Evolutionary conservation across 441 rosid species (phyloP), one percentile per base, ranked within the genome.

Genomic region (Brassica hybrid): DNA sequence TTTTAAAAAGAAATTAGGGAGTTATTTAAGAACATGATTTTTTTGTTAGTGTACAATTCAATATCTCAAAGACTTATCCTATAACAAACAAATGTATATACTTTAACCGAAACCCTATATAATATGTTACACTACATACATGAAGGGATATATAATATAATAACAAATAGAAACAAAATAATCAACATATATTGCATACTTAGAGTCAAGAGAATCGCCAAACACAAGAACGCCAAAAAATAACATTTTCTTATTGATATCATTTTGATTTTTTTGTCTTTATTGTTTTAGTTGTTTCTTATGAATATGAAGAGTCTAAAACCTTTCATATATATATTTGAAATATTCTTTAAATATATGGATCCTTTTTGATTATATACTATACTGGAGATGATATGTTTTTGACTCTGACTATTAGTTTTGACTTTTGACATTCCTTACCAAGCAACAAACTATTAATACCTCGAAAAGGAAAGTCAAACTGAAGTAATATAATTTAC

Each of bases 151-250:
- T 52, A 19, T 52, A 10, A 36, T 6, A 38, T 10, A 27, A 54
- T 21, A 8, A 11, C 11, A 64, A 52, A 65, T 3, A 50, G 13
- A 56, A 34, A 13, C 2, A 14, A 61, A 6, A 30, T n/a, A 48
- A 60, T 12, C 34, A 13, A 13, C 14, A 16, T 36, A 25, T 17
- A 19, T 60, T 75, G 25, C 73, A 10, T 75, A 75, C 79, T 19
- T 32, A 18, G 41, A 48, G 25, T 60, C 8, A 75, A 59, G 50
- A 59, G 60, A 75, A 70, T 64, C 8, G 50, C 7, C 67, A 75
- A 67, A 68, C 50, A 67, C 60, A 75, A 41, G n/a, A 67, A 12
- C 16, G n/a, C 60, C 10, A 67, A 25, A 45, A 67, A 75, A 6
- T 27, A 1, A 1, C 48, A 30, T 67, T 45, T 75, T 60, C 18